Base-by-base conservation (phyloP, 805 yeast species). In the Metschnikowia dekortorum region DNA sequence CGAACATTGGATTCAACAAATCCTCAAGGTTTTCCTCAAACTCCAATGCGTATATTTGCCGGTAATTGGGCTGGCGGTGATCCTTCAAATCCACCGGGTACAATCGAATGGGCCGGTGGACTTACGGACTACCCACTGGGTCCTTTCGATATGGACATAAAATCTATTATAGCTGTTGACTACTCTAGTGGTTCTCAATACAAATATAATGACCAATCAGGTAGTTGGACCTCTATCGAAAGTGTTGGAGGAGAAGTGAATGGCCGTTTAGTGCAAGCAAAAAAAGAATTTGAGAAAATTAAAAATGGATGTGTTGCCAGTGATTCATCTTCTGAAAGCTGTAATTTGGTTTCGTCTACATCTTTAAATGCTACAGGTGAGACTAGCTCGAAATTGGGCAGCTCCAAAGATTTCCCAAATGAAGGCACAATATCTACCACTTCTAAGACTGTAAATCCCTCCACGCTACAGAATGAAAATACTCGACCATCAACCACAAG, bases 11-110 rank as follows among this genome's bases (percentile, higher is more conserved):
- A 61, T 9, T 74, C 80, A 50, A 68, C 71, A 49, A 64, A 63
- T 50, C 71, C 83, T 22, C 76, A 81, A 61, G 96, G 96, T 5
- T 91, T 80, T 67, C 97, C 97, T 39, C 96, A 90, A 70, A 73
- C 89, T n/a, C 97, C 97, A 44, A 88, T 90, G 91, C 44, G 44
- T 48, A 39, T 54, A 31, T 46, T 38, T 48, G 53, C 75, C 28
- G 80, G 80, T 6, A 49, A 71, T n/a, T 76, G 81, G 81, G 76
- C 80, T 11, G 81, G 78, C 16, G 81, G 81, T 32, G 75, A 73
- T 48, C 61, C 79, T 29, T 61, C 53, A 39, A 61, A 61, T 40
- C 52, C 52, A 28, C 49, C 53, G 4, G 63, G 62, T 9, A 61
- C 65, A 35, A 61, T 61, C 18, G 64, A 60, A 45, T 61, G 65